A percentile compares a stretch with the other conserved stretches of the same genome.
Evolutionary conservation across 805 yeast species (phyloP).

Genomic region (Candida xyloterini): DNA sequence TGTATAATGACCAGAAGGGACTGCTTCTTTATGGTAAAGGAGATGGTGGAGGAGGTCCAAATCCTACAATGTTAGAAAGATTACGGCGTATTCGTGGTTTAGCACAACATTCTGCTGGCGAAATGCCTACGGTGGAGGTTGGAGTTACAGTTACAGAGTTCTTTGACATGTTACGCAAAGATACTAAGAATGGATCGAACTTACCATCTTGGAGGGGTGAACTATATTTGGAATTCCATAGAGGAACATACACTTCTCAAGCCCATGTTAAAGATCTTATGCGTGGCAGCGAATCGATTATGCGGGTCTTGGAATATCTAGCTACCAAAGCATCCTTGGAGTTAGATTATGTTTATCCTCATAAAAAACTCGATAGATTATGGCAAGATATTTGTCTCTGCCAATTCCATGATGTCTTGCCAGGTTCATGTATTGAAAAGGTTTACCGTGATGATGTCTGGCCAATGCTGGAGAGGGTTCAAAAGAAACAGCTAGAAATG

Average conservation of each 20-base stretch:
- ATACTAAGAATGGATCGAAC: slow-evolving; percentile 60
- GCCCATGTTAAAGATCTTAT: slow-evolving; percentile 80
- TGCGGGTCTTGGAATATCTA: slow-evolving; percentile 82
- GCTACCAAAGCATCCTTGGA: slow-evolving; percentile 73
- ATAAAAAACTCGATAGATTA: slow-evolving; percentile 56
- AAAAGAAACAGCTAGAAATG: slow-evolving; percentile 51
- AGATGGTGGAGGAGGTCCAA: slow-evolving; percentile 99
- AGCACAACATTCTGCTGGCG: slow-evolving; percentile 69
- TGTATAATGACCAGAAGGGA: slow-evolving; percentile 77
- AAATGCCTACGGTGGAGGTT: slow-evolving; percentile 75
- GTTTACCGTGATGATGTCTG: slow-evolving; percentile 87
- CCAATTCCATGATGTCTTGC: slow-evolving; percentile 97
- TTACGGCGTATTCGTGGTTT: slow-evolving; percentile 88
- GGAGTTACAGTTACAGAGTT: slow-evolving; percentile 81
- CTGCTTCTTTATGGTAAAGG: slow-evolving; percentile 87
- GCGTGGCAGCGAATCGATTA: slow-evolving; percentile 68
- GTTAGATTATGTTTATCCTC: slow-evolving; percentile 66
- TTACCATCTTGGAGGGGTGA: slow-evolving; percentile 93
- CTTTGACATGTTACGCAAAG: slow-evolving; percentile 59
- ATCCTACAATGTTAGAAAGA: slow-evolving; percentile 89
- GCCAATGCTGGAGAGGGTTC: slow-evolving; percentile 64
- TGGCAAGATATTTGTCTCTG: slow-evolving; percentile 91
- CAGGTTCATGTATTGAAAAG: slow-evolving; percentile 93
- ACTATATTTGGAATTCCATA: slow-evolving; percentile 88
- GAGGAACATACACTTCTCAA: slow-evolving; percentile 96